A percentile compares a stretch with the other conserved stretches of the same genome.
Evolutionary conservation across 306 rosid genomes (phyloP).

Genomic region (Rosa rugosa): DNA sequence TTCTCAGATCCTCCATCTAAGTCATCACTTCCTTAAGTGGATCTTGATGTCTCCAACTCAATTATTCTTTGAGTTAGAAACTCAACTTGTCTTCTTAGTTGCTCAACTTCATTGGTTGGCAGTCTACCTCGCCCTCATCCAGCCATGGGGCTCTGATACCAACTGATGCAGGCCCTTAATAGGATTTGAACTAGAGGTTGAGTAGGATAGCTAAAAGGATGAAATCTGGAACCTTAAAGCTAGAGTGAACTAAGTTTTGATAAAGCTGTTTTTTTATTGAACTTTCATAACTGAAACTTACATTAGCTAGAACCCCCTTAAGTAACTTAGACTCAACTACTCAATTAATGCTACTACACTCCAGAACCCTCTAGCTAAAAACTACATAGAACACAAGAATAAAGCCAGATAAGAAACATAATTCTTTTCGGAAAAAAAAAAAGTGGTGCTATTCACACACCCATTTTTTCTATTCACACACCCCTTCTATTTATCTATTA

Average conservation of each 20-base stretch:
- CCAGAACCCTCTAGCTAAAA: not conserved
- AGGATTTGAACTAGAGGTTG: conserved; percentile 42
- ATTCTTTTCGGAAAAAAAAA: no score
- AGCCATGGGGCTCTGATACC: not conserved
- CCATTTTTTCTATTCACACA: no score
- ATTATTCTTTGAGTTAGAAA: not conserved
- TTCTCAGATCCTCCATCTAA: not conserved
- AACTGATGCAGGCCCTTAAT: conserved; percentile 49
- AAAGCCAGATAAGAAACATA: not conserved
- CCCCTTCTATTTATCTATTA: no score
- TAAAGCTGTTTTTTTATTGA: not conserved
- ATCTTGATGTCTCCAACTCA: not conserved
- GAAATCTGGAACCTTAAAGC: not conserved
- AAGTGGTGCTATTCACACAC: no score
- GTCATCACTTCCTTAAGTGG: not conserved
- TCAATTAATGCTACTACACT: not conserved
- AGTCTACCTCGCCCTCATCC: not conserved
- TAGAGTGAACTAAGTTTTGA: not conserved
- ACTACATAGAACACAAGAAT: not conserved
- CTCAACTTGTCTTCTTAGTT: not conserved
- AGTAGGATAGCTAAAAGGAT: not conserved
- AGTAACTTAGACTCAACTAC: not conserved
- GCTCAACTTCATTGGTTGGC: not conserved
- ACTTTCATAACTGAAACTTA: not conserved
- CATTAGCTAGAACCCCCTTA: not conserved